Base-by-base conservation (phyloP, 1,139 yeast genomes). In the Sugiyamaella castrensis region DNA sequence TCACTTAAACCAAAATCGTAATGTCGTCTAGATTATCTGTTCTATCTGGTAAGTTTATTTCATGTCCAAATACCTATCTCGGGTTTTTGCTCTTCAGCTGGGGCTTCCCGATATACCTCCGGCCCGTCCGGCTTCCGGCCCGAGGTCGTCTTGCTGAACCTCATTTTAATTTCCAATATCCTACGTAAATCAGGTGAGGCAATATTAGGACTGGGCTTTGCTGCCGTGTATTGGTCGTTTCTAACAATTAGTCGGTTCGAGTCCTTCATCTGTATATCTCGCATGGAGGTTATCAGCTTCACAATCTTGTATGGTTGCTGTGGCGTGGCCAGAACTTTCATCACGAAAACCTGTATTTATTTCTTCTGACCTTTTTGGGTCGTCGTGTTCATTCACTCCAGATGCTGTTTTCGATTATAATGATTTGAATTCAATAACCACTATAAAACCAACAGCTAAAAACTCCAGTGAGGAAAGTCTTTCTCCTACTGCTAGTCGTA, bases 341-440 rank as follows among this genome's bases (percentile, higher is more conserved):
- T 40, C 52, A 29, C 47, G 41, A 13, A 38, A 16, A 24, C 9
- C 12, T 16, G 36, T 45, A 37, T 13, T 28, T 10, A 34, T 50
- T 33, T 43, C 46, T 3, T 33, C 65, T 32, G 62, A 66, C 36
- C 55, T 52, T 42, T 65, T 58, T 45, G 69, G 67, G 34, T 37
- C 37, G 35, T 43, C 57, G 16, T 37, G 55, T 4, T 40, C 53
- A 33, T 50, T 40, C 44, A 50, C 53, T 37, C 61, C 61, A 16
- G 51, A 50, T 15, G 46, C 36, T 12, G 52, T 52, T 29, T 50
- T 47, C 40, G 50, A 54, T 32, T 47, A 47, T n/a, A 41, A 42
- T 8, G 51, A 43, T 19, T 37, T 58, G 36, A 44, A 43, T n/a
- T 31, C 39, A 28, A 43, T 53, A 44, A 33, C 43, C 19, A 32